Conservation (phyloP, 1,139 yeast genomes). For the Lipomyces yarrowii region DNA sequence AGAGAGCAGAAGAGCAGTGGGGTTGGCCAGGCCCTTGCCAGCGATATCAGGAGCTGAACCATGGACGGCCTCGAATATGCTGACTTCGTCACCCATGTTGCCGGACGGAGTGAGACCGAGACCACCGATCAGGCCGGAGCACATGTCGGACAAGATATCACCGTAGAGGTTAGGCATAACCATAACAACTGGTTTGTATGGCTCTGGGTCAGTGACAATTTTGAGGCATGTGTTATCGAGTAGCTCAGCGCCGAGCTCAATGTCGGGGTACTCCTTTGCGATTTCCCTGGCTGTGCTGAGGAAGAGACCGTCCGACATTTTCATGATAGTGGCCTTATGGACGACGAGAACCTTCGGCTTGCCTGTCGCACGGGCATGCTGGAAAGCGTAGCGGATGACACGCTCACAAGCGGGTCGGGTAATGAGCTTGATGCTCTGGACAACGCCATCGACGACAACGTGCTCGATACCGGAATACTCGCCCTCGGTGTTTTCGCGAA, state of each 20-base stretch:
- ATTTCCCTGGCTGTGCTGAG: slow-evolving; percentile 88
- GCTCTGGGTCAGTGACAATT: slow-evolving; percentile 58
- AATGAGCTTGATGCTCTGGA: slow-evolving; percentile 95
- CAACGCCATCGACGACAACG: slow-evolving; percentile 97
- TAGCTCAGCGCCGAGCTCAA: slow-evolving; percentile 78
- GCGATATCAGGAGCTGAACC: slow-evolving; percentile 96
- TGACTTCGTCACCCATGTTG: slow-evolving; percentile 97
- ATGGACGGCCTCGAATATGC: slow-evolving; percentile 98
- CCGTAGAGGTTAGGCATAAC: slow-evolving; percentile 99
- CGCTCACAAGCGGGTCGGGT: slow-evolving; percentile 95
- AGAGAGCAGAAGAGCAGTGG: slow-evolving; percentile 93
- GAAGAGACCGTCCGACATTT: slow-evolving; percentile 95
- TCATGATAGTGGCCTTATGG: slow-evolving; percentile 98
- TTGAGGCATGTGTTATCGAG: slow-evolving; percentile 94
- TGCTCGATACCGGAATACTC: slow-evolving; percentile 99
- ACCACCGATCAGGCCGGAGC: slow-evolving; percentile 97
- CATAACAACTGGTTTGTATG: slow-evolving; percentile 71
- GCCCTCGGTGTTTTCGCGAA: slow-evolving; percentile 99
- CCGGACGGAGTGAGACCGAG: slow-evolving; percentile 98
- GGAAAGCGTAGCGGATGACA: slow-evolving; percentile 94
- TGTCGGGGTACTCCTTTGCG: slow-evolving; percentile 89
- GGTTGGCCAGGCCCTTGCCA: slow-evolving; percentile 97
- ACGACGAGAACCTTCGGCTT: slow-evolving; percentile 91
- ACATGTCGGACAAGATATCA: slow-evolving; percentile 94
- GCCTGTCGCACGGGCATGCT: slow-evolving; percentile 87